Percentiles rank a stretch among this genome's conserved stretches.
Conservation (phyloP, 192 early-diverging fungal genomes). For the Podila epicladia region DNA sequence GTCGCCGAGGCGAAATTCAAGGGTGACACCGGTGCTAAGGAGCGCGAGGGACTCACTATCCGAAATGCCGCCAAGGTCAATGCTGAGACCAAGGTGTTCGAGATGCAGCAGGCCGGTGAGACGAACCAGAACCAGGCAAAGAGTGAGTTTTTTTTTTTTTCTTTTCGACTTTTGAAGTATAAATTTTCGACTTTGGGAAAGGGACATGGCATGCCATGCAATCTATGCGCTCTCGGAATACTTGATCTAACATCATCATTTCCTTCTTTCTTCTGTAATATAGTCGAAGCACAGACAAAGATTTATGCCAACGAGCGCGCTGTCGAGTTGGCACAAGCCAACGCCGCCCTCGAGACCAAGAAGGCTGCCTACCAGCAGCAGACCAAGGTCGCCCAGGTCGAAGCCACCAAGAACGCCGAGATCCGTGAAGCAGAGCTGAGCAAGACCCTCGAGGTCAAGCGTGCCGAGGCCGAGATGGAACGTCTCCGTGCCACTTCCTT, state of each 20-base stretch:
- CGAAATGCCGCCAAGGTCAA: constrained; percentile 36
- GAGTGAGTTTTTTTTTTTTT: not conserved
- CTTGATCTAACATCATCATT: not conserved
- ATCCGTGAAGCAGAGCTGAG: constrained; percentile 57
- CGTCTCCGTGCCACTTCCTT: constrained; percentile 54
- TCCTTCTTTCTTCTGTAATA: not conserved
- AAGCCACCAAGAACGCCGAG: constrained; percentile 55
- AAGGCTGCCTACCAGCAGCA: constrained; percentile 41
- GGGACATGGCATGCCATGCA: not conserved
- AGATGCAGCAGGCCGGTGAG: constrained; percentile 4
- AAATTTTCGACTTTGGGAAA: not conserved
- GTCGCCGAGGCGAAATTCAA: constrained; percentile 58
- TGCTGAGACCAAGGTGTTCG: constrained; percentile 1
- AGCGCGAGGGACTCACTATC: constrained; percentile 56
- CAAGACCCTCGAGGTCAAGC: constrained; percentile 55
- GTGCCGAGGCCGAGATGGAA: constrained; percentile 54
- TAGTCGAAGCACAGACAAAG: constrained; percentile 57
- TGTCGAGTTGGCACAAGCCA: constrained; percentile 48
- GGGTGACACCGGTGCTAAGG: constrained; percentile 63
- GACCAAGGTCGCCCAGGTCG: constrained; percentile 61
- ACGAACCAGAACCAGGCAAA: not conserved
- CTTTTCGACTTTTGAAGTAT: not conserved
- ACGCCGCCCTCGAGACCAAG: constrained; percentile 48
- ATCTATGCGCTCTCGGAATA: not conserved
- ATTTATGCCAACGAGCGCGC: constrained; percentile 61